Percentiles rank a stretch among this genome's conserved stretches.
Evolutionary conservation across 2,329 filamentous ascomycete species (phyloP).

Genomic region (Bisporella sp.): DNA sequence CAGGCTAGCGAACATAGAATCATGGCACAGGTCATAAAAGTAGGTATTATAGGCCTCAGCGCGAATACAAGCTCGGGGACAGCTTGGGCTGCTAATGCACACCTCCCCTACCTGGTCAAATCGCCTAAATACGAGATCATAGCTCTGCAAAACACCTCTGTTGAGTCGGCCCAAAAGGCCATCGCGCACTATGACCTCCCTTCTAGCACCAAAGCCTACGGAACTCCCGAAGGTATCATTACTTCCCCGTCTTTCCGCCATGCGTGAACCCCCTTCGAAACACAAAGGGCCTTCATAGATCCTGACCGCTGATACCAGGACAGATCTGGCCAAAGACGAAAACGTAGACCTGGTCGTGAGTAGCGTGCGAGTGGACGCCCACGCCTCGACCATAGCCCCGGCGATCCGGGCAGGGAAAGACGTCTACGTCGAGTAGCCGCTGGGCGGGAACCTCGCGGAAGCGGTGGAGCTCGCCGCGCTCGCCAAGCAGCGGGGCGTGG

Average conservation of each 20-base stretch:
- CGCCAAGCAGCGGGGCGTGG: slow-evolving; percentile 25
- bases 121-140: slow-evolving; percentile 35
- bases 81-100: slow-evolving; percentile 29
- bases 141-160: slow-evolving; percentile 42
- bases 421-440: slow-evolving; percentile 52
- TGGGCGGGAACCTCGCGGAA: slow-evolving; percentile 37
- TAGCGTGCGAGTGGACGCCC: slow-evolving; percentile 45
- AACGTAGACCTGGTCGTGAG: slow-evolving; percentile 49
- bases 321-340: slow-evolving; percentile 37
- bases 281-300: background rate
- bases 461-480: slow-evolving; percentile 36
- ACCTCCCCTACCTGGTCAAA: slow-evolving; percentile 27
- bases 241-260: too few relatives aligned
- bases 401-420: slow-evolving; percentile 44
- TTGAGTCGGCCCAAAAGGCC: slow-evolving; percentile 34
- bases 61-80: background rate
- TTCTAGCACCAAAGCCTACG: slow-evolving; percentile 35
- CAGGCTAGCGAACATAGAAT: too few relatives aligned
- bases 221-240: slow-evolving; percentile 26
- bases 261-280: background rate
- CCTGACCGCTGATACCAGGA: background rate
- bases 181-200: slow-evolving; percentile 34
- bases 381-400: slow-evolving; percentile 44
- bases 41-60: background rate
- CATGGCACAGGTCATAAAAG: background rate